phyloP scores from a whole-genome alignment of 2,329 filamentous ascomycete genomes.

The Aspergillus hiratsukae region DNA sequence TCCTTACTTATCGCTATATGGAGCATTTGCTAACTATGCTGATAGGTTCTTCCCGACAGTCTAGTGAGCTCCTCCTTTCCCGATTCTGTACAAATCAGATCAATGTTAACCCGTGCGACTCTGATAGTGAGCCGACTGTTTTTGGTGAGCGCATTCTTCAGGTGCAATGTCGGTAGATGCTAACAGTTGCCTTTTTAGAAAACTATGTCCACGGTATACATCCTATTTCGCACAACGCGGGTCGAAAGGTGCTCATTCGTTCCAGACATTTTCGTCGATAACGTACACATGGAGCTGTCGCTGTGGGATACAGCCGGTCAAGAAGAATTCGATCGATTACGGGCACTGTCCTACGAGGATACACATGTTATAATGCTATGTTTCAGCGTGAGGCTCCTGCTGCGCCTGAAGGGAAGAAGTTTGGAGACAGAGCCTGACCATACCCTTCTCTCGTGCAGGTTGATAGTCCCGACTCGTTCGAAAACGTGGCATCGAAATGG shows the following conservation, averaged over 20 bases:
- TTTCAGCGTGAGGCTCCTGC: conserved; percentile 63
- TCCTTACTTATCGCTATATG: conserved; percentile 1
- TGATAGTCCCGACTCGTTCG: conserved; percentile 91
- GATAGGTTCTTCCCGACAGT: conserved; percentile 91
- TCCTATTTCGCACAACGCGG: background rate
- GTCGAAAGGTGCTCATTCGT: conserved; percentile 16
- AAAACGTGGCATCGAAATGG: conserved; percentile 99
- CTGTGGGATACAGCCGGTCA: conserved; percentile 98
- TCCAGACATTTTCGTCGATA: conserved; percentile 94
- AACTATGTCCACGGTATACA: conserved; percentile 92
- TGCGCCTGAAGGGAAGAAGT: background rate
- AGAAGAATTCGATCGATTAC: conserved; percentile 96
- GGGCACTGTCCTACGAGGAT: conserved; percentile 94
- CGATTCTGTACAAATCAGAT: background rate
- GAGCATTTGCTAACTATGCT: conserved; percentile 14
- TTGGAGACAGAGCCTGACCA: conserved; percentile 1
- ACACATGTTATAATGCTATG: conserved; percentile 99
- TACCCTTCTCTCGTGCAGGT: conserved; percentile 45
- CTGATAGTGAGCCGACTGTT: conserved; percentile 75
- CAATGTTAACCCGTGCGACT: conserved; percentile 19
- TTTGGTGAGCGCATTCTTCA: conserved; percentile 54
- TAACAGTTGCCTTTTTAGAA: conserved; percentile 50
- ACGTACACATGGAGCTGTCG: conserved; percentile 92
- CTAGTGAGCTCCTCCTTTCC: conserved; percentile 56
- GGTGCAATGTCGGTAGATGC: conserved; percentile 7